A percentile compares a stretch with the other conserved stretches of the same genome.
Conservation (phyloP, 1,139 yeast species). For the Kurtzmaniella quercitrusa region DNA sequence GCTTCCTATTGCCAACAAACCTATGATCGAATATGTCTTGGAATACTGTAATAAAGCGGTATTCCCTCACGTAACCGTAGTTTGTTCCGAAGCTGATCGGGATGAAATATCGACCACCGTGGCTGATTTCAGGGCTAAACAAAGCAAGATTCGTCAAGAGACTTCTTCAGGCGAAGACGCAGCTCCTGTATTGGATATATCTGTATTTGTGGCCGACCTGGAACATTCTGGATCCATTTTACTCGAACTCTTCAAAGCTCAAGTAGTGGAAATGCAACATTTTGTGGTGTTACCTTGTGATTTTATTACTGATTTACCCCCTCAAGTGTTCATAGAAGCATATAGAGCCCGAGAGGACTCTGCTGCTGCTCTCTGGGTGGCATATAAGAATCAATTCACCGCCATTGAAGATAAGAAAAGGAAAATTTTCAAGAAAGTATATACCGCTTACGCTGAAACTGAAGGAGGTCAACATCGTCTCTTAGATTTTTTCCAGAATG, state of each 20-base stretch:
- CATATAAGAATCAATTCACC: conserved; percentile 68
- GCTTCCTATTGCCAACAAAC: conserved; percentile 83
- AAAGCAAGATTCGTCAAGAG: conserved; percentile 9
- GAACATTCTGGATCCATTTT: conserved; percentile 65
- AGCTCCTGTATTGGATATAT: conserved; percentile 20
- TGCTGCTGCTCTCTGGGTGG: conserved; percentile 68
- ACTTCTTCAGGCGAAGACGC: not conserved
- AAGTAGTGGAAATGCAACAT: conserved; percentile 34
- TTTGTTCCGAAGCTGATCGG: conserved; percentile 25
- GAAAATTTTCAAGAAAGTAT: conserved; percentile 44
- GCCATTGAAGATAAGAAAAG: conserved; percentile 68
- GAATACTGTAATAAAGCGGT: conserved; percentile 93
- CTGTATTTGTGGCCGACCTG: conserved; percentile 43
- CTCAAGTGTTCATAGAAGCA: conserved; percentile 80
- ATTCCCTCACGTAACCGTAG: conserved; percentile 50
- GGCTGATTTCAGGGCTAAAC: conserved; percentile 39
- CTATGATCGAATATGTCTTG: conserved; percentile 84
- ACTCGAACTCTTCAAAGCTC: conserved; percentile 41
- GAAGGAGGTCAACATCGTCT: conserved; percentile 48
- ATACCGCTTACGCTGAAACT: conserved; percentile 51
- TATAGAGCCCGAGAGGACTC: conserved; percentile 65
- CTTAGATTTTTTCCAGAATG: conserved; percentile 66
- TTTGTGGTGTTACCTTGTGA: conserved; percentile 90
- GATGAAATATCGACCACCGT: conserved; percentile 36
- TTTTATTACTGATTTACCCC: conserved; percentile 86